These are phyloP conservation scores for Mimosa pudica DNA, from an alignment of 306 rosid genomes.

Conservation along the genomic window DNA sequence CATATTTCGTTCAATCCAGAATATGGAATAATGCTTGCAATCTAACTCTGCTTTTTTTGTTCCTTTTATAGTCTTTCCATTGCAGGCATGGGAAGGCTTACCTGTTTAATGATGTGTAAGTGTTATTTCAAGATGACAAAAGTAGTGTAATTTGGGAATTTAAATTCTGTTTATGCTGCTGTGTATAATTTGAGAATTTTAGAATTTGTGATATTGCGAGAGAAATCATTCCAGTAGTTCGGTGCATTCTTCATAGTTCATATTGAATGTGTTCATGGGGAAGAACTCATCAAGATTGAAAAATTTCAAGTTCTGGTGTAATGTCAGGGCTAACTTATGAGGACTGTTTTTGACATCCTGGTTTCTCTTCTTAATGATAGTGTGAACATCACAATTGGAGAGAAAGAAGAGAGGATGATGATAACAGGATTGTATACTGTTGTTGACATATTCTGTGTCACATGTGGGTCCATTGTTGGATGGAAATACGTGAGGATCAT, in stretches of 20 bases:
- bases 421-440: constrained; percentile 75
- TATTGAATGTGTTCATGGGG: not conserved
- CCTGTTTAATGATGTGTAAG: constrained; percentile 75
- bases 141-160: constrained; percentile 4
- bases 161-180: not conserved
- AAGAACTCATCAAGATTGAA: not conserved
- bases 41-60: constrained; percentile 35
- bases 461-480: constrained; percentile 78
- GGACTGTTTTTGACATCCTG: constrained; percentile 32
- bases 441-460: constrained; percentile 71
- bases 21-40: constrained; percentile 21
- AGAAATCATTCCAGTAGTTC: not conserved
- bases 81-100: constrained; percentile 75
- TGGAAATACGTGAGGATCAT: constrained; percentile 76
- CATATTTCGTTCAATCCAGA: constrained; percentile 18
- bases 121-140: constrained; percentile 20
- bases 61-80: constrained; percentile 55
- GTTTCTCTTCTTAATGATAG: constrained; percentile 49
- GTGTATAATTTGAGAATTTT: not conserved
- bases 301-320: not conserved
- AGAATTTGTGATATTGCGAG: not conserved
- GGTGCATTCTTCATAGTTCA: not conserved
- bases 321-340: not conserved
- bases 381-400: constrained; percentile 66
- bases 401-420: constrained; percentile 72